Evolutionary conservation across 2,329 filamentous ascomycete species (phyloP).

Genomic region (Amesomyces nigricolor): DNA sequence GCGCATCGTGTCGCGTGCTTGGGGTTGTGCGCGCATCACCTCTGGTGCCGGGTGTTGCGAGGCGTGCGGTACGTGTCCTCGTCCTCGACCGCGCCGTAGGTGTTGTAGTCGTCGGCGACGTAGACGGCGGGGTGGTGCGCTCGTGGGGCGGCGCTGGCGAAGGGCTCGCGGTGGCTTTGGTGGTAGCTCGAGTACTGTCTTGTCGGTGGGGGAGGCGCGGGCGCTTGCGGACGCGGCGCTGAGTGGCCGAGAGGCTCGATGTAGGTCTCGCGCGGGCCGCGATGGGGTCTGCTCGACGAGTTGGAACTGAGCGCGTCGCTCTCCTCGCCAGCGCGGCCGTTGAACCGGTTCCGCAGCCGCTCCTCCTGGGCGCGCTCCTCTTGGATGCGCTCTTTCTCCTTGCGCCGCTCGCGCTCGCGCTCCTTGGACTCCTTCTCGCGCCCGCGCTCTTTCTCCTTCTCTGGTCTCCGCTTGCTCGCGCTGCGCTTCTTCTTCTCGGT

Average conservation of each 20-base stretch:
- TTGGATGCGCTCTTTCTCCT: slow-evolving; percentile 17
- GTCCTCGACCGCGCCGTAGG: slow-evolving; percentile 19
- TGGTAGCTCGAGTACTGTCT: slow-evolving; percentile 15
- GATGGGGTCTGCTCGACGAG: slow-evolving; percentile 22
- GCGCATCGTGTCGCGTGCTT: slow-evolving; percentile 6
- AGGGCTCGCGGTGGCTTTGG: slow-evolving; percentile 21
- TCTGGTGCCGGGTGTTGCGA: slow-evolving; percentile 12
- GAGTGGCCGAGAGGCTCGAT: slow-evolving; percentile 29
- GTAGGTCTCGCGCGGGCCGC: slow-evolving; percentile 28
- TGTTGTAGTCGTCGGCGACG: slow-evolving; percentile 17
- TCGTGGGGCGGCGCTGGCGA: slow-evolving; percentile 16
- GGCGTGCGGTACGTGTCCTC: slow-evolving; percentile 20
- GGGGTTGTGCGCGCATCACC: slow-evolving; percentile 10
- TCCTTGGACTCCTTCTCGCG: slow-evolving; percentile 18
- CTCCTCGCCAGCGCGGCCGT: slow-evolving; percentile 23
- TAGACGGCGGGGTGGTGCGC: slow-evolving; percentile 23
- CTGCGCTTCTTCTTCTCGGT: slow-evolving; percentile 26
- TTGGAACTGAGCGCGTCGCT: slow-evolving; percentile 28
- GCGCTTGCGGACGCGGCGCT: slow-evolving; percentile 18
- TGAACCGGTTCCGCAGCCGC: slow-evolving; percentile 31
- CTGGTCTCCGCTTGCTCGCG: slow-evolving; percentile 25
- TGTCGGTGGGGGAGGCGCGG: slow-evolving; percentile 16
- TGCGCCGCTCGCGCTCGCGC: slow-evolving; percentile 15
- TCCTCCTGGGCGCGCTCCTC: slow-evolving; percentile 19
- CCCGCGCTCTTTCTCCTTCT: slow-evolving; percentile 24